Conservation (phyloP, 1,284 basidiomycete species). For the Trichosporon sp. region DNA sequence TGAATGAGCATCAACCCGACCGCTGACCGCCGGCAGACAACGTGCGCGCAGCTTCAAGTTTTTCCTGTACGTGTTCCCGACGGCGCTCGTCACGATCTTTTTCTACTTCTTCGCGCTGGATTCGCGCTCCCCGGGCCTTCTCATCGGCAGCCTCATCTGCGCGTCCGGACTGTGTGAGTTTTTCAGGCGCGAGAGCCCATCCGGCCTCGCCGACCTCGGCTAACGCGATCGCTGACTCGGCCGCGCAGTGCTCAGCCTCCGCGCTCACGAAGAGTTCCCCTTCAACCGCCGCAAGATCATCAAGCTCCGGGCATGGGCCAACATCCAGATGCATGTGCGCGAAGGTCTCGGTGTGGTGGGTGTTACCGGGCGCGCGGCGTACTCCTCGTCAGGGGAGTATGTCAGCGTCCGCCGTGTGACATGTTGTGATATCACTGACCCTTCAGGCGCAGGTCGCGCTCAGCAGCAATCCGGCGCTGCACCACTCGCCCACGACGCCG, state of each 20-base stretch:
- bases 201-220: neutral
- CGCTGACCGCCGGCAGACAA: neutral
- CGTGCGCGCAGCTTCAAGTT: slow-evolving; percentile 3
- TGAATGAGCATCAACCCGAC: neutral
- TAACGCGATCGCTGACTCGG: neutral
- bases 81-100: neutral
- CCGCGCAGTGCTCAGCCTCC: neutral
- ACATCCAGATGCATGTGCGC: neutral
- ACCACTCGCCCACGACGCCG: neutral
- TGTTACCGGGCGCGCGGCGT: neutral
- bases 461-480: neutral
- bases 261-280: neutral
- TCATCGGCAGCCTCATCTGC: neutral
- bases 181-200: neutral
- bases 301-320: neutral
- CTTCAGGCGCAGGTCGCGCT: neutral
- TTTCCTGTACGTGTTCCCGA: neutral
- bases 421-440: neutral
- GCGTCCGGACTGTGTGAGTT: neutral
- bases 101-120: slow-evolving; percentile 3
- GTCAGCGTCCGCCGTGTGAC: neutral
- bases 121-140: neutral
- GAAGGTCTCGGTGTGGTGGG: neutral
- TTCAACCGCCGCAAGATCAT: neutral
- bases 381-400: neutral